phyloP scores from a whole-genome alignment of 2,329 filamentous ascomycete genomes.

The Cordyceps cateniannulata region DNA sequence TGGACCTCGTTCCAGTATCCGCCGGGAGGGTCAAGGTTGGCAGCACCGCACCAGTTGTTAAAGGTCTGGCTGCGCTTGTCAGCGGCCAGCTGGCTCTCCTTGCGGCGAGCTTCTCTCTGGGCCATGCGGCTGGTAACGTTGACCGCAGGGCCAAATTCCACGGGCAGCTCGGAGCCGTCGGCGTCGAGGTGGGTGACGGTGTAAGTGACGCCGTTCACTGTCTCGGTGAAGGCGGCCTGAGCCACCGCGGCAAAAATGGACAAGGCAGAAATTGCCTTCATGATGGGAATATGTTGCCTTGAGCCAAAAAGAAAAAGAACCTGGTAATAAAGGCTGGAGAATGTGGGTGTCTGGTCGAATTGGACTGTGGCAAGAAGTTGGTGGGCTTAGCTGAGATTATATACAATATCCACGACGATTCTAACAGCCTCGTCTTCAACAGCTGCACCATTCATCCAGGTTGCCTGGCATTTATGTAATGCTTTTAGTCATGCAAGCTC shows the following conservation, averaged over 20 bases:
- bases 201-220: conserved; percentile 6
- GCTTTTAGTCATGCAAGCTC: too few relatives aligned
- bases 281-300: too few relatives aligned
- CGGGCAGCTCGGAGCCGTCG: conserved; percentile 6
- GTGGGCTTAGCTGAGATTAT: too few relatives aligned
- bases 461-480: too few relatives aligned
- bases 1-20: not conserved
- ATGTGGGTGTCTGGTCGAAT: too few relatives aligned
- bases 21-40: not conserved
- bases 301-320: too few relatives aligned
- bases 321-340: too few relatives aligned
- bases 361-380: too few relatives aligned
- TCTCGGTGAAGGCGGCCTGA: conserved; percentile 2
- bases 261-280: not conserved
- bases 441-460: too few relatives aligned
- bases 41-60: conserved; percentile 6
- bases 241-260: not conserved
- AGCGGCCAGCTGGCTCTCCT: too few relatives aligned
- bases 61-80: not conserved
- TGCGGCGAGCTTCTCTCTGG: not conserved
- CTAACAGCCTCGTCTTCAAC: too few relatives aligned
- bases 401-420: too few relatives aligned
- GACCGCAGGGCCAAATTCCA: not conserved
- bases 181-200: conserved; percentile 4
- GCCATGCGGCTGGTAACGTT: not conserved